Percentiles rank a stretch among this genome's conserved stretches.
These are phyloP conservation scores for Prunella vulgaris DNA, from an alignment of 257 asterid species.

Conservation along the genomic window DNA sequence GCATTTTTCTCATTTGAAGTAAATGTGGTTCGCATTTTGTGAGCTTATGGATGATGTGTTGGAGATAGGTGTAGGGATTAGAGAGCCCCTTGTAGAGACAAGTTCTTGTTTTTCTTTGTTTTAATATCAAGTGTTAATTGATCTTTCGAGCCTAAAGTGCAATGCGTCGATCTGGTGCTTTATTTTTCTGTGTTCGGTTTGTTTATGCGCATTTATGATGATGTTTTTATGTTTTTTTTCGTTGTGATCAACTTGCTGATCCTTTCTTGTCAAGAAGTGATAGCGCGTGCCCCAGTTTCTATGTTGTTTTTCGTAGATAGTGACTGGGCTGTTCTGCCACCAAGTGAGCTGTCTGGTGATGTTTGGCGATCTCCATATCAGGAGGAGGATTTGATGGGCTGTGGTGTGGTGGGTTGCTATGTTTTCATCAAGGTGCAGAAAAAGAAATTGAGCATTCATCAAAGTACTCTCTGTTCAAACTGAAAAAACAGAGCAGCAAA, in stretches of 20 bases:
- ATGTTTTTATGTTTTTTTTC: background rate
- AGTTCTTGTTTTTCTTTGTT: background rate
- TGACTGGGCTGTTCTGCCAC: too few relatives aligned
- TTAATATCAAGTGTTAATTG: background rate
- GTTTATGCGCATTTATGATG: background rate
- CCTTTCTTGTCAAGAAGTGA: too few relatives aligned
- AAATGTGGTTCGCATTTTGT: background rate
- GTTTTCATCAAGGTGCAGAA: too few relatives aligned
- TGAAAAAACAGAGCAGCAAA: too few relatives aligned
- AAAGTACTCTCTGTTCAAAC: too few relatives aligned
- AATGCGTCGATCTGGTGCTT: background rate
- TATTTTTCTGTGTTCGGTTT: background rate
- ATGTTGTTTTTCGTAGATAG: background rate
- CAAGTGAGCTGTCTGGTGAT: too few relatives aligned
- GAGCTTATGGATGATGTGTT: background rate
- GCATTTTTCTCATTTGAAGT: background rate
- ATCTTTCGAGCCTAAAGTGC: background rate
- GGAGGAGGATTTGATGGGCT: too few relatives aligned
- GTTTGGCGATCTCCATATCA: too few relatives aligned
- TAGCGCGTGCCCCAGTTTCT: too few relatives aligned
- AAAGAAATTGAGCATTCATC: too few relatives aligned
- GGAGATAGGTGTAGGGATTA: background rate
- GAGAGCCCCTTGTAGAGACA: background rate
- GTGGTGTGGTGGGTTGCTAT: too few relatives aligned
- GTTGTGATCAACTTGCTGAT: background rate